Conservation (phyloP, 2,329 filamentous ascomycete species). For the Penicillium sp. region DNA sequence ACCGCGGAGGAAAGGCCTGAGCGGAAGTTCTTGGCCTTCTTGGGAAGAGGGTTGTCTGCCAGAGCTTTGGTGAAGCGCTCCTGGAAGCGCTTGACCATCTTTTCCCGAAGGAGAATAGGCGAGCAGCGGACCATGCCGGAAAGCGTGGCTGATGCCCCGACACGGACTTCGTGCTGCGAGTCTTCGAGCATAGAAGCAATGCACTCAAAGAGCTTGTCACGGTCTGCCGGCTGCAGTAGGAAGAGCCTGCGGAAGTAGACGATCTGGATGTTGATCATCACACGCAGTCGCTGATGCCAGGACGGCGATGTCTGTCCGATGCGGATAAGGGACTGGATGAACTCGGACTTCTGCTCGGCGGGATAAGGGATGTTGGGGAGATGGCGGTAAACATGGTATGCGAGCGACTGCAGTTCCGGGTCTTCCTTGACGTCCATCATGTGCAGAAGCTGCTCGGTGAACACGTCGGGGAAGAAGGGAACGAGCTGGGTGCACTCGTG, state of each 20-base stretch:
- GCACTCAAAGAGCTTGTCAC: conserved; percentile 77
- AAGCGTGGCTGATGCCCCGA: conserved; percentile 84
- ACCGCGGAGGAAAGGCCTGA: conserved; percentile 40
- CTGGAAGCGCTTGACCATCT: conserved; percentile 71
- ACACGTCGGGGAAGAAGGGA: conserved; percentile 81
- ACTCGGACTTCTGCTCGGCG: conserved; percentile 74
- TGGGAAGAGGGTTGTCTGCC: conserved; percentile 81
- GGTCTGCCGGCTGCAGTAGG: conserved; percentile 68
- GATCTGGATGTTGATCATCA: conserved; percentile 97
- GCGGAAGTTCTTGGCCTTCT: conserved; percentile 47
- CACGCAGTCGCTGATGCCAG: conserved; percentile 93
- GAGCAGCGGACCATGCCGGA: conserved; percentile 98
- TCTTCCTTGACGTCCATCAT: conserved; percentile 99
- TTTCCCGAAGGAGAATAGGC: conserved; percentile 70
- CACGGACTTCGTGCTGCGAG: conserved; percentile 85
- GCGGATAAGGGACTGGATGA: conserved; percentile 79
- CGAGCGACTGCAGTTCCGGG: conserved; percentile 85
- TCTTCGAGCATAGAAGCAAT: conserved; percentile 96
- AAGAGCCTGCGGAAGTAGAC: conserved; percentile 97
- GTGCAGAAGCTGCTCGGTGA: conserved; percentile 89
- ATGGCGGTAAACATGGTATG: conserved; percentile 95
- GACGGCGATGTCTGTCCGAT: conserved; percentile 79
- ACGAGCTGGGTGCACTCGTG: conserved; percentile 89
- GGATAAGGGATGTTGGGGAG: conserved; percentile 92
- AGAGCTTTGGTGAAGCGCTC: conserved; percentile 73